These are phyloP conservation scores for Diplotaxis tenuifolia DNA, from an alignment of 345 rosid species.

Conservation along the genomic window DNA sequence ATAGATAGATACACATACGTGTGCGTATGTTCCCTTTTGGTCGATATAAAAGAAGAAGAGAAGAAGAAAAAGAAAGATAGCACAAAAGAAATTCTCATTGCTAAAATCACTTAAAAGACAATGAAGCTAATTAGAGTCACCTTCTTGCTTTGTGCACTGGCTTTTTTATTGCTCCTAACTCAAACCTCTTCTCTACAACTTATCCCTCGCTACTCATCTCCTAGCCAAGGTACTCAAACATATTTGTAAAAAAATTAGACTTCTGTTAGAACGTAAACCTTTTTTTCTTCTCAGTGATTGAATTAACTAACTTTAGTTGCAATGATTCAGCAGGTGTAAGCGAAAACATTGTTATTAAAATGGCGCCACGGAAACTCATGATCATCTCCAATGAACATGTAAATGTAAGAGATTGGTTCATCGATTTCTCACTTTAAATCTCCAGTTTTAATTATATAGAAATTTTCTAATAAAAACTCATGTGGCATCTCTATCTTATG, in stretches of 20 bases:
- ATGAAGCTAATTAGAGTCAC: slow-evolving; percentile 28
- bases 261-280: neutral
- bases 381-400: slow-evolving; percentile 26
- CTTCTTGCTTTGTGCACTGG: slow-evolving; percentile 24
- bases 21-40: slow-evolving; percentile 14
- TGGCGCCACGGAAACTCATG: slow-evolving; percentile 26
- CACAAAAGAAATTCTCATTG: neutral
- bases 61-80: slow-evolving; percentile 22
- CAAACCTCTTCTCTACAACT: slow-evolving; percentile 31
- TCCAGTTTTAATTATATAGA: neutral
- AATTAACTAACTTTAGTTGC: neutral
- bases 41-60: slow-evolving; percentile 25
- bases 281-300: neutral
- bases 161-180: slow-evolving; percentile 11
- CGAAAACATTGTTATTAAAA: neutral
- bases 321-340: slow-evolving; percentile 15
- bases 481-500: neutral
- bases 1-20: neutral
- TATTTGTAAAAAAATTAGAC: neutral
- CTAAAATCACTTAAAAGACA: neutral
- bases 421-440: neutral
- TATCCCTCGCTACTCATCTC: slow-evolving; percentile 12
- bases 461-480: slow-evolving; percentile 8
- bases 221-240: slow-evolving; percentile 18
- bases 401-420: slow-evolving; percentile 17